Evolutionary conservation across 2,329 filamentous ascomycete genomes (phyloP).

Genomic region (Alternaria gaisen): DNA sequence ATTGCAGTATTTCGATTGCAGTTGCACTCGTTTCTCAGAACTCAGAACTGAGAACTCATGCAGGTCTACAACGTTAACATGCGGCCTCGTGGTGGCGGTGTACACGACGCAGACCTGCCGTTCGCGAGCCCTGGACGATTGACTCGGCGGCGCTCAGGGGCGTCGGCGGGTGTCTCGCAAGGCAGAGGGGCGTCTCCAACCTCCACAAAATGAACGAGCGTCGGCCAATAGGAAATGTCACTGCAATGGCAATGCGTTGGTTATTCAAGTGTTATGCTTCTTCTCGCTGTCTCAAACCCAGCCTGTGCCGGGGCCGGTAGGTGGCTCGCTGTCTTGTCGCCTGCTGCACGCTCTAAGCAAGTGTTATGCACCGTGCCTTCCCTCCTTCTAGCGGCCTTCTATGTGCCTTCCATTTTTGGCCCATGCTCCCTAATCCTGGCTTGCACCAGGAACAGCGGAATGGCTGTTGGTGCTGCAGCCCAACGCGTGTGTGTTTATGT

Average conservation of each 20-base stretch:
- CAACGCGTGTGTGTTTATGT: slow-evolving; percentile 1
- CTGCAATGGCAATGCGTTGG: slow-evolving; percentile 20
- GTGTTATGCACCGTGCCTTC: slow-evolving; percentile 29
- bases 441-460: slow-evolving; percentile 25
- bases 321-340: slow-evolving; percentile 33
- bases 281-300: slow-evolving; percentile 25
- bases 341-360: slow-evolving; percentile 29
- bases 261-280: slow-evolving; percentile 18
- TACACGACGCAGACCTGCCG: slow-evolving; percentile 26
- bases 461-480: slow-evolving; percentile 15
- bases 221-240: slow-evolving; percentile 25
- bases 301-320: slow-evolving; percentile 27
- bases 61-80: slow-evolving; percentile 12
- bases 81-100: slow-evolving; percentile 27
- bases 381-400: slow-evolving; percentile 40
- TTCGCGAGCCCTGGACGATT: slow-evolving; percentile 27
- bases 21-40: background rate
- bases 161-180: slow-evolving; percentile 22
- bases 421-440: slow-evolving; percentile 23
- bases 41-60: slow-evolving; percentile 25
- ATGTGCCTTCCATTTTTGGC: slow-evolving; percentile 30
- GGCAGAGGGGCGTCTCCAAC: slow-evolving; percentile 16
- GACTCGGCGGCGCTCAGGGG: slow-evolving; percentile 32
- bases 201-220: slow-evolving; percentile 14
- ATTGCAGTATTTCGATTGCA: background rate